Percentiles rank a stretch among this genome's conserved stretches.
Evolutionary conservation across 1,284 basidiomycete genomes (phyloP).

Genomic region (Ustilago nuda): DNA sequence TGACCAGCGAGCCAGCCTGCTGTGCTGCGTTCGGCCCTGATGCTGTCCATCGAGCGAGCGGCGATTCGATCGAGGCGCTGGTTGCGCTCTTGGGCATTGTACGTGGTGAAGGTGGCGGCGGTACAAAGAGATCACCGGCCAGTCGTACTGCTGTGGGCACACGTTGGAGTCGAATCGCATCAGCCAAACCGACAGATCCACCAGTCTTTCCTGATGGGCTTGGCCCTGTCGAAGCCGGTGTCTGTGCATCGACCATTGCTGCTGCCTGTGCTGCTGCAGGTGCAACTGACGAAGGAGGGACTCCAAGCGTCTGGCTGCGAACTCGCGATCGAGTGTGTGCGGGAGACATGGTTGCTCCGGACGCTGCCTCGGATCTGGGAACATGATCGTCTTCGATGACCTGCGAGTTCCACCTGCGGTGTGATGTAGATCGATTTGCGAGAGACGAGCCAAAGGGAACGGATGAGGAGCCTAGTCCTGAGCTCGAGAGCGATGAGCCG

Average conservation of each 20-base stretch:
- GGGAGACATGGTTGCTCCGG: slow-evolving; percentile 7
- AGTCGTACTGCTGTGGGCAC: slow-evolving; percentile 73
- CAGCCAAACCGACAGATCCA: slow-evolving; percentile 49
- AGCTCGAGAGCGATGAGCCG: slow-evolving; percentile 36
- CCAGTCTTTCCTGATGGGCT: slow-evolving; percentile 25
- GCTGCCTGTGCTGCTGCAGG: slow-evolving; percentile 13
- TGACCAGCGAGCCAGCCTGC: slow-evolving; percentile 16
- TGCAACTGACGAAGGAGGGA: slow-evolving; percentile 20
- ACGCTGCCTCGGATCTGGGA: slow-evolving; percentile 12
- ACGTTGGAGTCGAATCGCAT: slow-evolving; percentile 72
- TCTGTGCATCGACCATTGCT: slow-evolving; percentile 7
- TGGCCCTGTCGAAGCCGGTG: slow-evolving; percentile 23
- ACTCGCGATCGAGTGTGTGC: slow-evolving; percentile 47
- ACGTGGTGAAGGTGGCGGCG: slow-evolving; percentile 44
- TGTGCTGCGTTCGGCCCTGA: slow-evolving; percentile 13
- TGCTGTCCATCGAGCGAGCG: slow-evolving; percentile 31
- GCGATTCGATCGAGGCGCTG: slow-evolving; percentile 43
- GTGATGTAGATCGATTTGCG: slow-evolving; percentile 11
- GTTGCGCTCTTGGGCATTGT: slow-evolving; percentile 45
- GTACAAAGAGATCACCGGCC: slow-evolving; percentile 70
- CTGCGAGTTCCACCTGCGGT: slow-evolving; percentile 33
- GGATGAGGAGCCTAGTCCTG: slow-evolving; percentile 32
- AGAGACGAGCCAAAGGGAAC: slow-evolving; percentile 32
- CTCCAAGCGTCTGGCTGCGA: slow-evolving; percentile 57
- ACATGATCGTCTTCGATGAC: slow-evolving; percentile 37